Evolutionary conservation across 441 rosid species (phyloP).

Genomic region (Rhodomyrtus psidioides): DNA sequence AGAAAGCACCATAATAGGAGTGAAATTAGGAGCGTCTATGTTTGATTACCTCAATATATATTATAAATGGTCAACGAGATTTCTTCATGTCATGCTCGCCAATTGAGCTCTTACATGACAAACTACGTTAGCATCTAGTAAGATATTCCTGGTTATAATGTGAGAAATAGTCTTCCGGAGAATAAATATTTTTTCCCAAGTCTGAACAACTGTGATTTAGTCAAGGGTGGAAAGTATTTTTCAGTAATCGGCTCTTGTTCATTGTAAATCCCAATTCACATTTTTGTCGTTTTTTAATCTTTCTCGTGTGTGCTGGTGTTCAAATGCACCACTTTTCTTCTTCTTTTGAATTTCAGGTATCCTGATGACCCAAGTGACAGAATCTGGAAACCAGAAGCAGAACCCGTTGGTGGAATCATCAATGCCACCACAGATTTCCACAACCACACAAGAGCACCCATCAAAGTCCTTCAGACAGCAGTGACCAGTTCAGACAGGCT

Average conservation of each 20-base stretch:
- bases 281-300: neutral
- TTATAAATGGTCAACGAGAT: neutral
- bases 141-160: neutral
- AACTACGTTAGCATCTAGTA: too few species aligned
- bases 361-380: constrained; percentile 52
- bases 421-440: neutral
- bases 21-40: neutral
- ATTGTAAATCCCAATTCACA: neutral
- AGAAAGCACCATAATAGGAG: neutral
- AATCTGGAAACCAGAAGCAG: constrained; percentile 36
- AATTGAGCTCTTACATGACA: neutral
- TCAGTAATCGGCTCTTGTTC: neutral
- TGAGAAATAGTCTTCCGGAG: too few species aligned
- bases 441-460: constrained; percentile 28
- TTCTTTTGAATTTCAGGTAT: constrained; percentile 26
- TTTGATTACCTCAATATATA: neutral
- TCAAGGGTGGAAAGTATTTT: neutral
- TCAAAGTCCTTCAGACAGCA: constrained; percentile 43
- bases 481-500: constrained; percentile 20
- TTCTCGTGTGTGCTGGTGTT: neutral
- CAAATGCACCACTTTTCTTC: neutral
- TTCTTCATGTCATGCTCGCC: neutral
- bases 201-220: neutral
- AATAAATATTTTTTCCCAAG: too few species aligned
- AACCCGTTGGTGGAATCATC: neutral